phyloP scores from a whole-genome alignment of 2,329 filamentous ascomycete genomes.

The Chalaropsis ovoidea region DNA sequence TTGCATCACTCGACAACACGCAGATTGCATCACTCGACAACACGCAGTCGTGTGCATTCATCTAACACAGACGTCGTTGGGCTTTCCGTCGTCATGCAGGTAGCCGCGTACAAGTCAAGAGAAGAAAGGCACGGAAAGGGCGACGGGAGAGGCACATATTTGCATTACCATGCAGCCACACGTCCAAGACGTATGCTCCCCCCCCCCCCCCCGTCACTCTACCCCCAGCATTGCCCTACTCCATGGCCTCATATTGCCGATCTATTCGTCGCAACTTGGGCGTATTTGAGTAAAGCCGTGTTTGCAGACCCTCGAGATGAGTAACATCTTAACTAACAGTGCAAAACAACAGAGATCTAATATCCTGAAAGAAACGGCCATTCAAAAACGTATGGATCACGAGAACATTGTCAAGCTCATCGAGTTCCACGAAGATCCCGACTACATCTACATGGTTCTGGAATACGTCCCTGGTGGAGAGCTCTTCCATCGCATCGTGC shows the following conservation, averaged over 20 bases:
- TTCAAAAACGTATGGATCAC: conserved; percentile 94
- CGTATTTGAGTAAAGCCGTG: neutral
- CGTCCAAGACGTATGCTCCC: neutral
- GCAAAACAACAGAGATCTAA: conserved; percentile 65
- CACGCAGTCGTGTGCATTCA: neutral
- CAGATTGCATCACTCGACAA: neutral
- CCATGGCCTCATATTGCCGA: neutral
- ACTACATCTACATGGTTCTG: conserved; percentile 96
- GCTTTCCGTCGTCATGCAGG: conserved; percentile 9
- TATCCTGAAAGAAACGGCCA: conserved; percentile 96
- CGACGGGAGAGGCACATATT: neutral
- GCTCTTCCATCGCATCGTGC: conserved; percentile 95
- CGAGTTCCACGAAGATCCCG: conserved; percentile 83
- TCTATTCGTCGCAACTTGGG: neutral
- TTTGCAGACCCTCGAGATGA: neutral
- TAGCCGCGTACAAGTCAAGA: neutral
- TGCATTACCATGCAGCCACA: neutral
- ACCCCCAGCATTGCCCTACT: conserved; percentile 30
- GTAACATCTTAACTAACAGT: neutral
- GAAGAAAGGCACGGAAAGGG: neutral
- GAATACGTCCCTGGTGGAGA: conserved; percentile 93
- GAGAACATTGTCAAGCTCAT: conserved; percentile 91
- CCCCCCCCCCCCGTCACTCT: conserved; percentile 29
- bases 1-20: neutral
- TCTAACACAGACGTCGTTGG: conserved; percentile 10